A percentile compares a stretch with the other conserved stretches of the same genome.
Conservation (phyloP, 495 filamentous ascomycete genomes). For the Cryomyces minteri region DNA sequence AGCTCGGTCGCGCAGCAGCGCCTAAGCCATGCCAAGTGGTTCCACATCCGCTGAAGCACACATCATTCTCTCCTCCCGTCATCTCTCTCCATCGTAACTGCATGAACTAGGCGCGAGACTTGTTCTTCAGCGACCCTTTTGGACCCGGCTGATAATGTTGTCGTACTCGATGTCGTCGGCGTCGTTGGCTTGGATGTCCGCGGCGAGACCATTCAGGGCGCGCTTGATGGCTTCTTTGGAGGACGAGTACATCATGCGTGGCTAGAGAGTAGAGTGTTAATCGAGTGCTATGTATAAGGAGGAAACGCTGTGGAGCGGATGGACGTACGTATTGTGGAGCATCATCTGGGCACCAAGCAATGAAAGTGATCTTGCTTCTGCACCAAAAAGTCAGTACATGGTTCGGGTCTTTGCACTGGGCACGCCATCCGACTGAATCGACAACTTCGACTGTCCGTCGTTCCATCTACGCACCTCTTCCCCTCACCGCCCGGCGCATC, state of each 20-base stretch:
- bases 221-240: constrained; percentile 87
- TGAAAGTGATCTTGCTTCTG: constrained; percentile 93
- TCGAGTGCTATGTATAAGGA: neutral
- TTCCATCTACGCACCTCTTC: constrained; percentile 32
- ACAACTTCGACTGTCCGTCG: constrained; percentile 9
- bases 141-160: constrained; percentile 56
- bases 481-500: constrained; percentile 64
- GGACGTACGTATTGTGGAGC: constrained; percentile 59
- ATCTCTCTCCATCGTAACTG: neutral
- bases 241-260: constrained; percentile 92
- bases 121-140: constrained; percentile 40
- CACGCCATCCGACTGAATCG: neutral
- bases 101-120: neutral
- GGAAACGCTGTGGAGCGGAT: neutral
- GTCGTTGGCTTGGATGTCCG: constrained; percentile 88
- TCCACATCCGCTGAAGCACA: neutral
- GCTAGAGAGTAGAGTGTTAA: constrained; percentile 21
- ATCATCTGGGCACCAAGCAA: constrained; percentile 80
- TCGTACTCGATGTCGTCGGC: constrained; percentile 76
- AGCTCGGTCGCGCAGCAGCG: too few relatives aligned
- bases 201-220: constrained; percentile 57
- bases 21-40: too few relatives aligned
- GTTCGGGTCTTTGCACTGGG: neutral
- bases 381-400: constrained; percentile 2
- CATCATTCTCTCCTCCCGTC: neutral